Conservation (phyloP, 1,284 basidiomycete species). For the Clitocybe nebularis region DNA sequence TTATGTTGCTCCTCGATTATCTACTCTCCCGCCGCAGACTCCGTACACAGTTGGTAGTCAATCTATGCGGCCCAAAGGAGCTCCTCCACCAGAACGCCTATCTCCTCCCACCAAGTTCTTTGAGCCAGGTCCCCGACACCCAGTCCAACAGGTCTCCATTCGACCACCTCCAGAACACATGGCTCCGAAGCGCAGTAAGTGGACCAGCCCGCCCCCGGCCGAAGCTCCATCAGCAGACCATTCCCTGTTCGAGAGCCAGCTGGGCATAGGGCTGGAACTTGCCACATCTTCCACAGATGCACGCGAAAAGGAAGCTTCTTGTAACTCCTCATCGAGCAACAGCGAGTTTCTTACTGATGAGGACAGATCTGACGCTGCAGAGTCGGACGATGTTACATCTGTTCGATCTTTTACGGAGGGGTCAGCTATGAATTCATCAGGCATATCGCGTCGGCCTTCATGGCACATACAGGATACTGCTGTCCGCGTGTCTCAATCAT, state of each 20-base stretch:
- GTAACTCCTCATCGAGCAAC: constrained; percentile 51
- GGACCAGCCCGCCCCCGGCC: constrained; percentile 80
- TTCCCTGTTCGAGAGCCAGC: constrained; percentile 58
- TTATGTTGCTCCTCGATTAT: constrained; percentile 49
- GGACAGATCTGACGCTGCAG: constrained; percentile 54
- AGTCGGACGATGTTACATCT: constrained; percentile 65
- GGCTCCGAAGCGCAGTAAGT: constrained; percentile 71
- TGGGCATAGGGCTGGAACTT: constrained; percentile 60
- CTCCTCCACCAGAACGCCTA: constrained; percentile 38
- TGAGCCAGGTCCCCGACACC: constrained; percentile 33
- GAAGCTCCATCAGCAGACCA: constrained; percentile 67
- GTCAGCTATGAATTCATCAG: constrained; percentile 19
- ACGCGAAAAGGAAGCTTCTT: constrained; percentile 41
- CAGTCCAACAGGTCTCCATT: constrained; percentile 31
- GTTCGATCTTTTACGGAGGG: constrained; percentile 57
- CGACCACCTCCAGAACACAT: constrained; percentile 64
- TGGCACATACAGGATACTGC: constrained; percentile 35
- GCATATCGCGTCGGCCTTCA: constrained; percentile 33
- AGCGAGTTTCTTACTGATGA: constrained; percentile 64
- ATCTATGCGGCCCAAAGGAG: constrained; percentile 48
- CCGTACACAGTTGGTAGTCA: constrained; percentile 64
- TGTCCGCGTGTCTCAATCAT: constrained; percentile 22
- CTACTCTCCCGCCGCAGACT: constrained; percentile 59
- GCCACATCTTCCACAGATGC: constrained; percentile 62
- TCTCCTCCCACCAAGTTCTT: constrained; percentile 48